Base-by-base conservation (phyloP, 192 early-diverging fungal species). In the Phlyctochytrium arcticum region DNA sequence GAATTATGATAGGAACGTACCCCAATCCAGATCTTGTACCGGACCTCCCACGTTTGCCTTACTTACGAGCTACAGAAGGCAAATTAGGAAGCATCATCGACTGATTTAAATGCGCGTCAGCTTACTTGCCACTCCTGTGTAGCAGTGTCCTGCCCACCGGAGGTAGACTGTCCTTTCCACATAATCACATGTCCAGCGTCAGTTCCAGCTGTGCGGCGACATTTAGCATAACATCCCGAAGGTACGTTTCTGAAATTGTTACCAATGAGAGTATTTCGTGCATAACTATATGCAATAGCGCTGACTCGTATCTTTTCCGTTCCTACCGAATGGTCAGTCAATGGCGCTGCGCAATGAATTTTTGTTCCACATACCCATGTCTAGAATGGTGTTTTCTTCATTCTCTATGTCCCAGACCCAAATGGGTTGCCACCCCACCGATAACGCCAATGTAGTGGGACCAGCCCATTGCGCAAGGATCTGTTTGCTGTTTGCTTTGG, bases 351-450 rank as follows among this genome's bases (percentile, higher is more conserved):
- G 17, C 31, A 15, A 12, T 32, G 32, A 7, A 23, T 15, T 12
- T 33, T 23, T 44, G 5, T 42, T 54, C 62, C 62, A 15, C 50
- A 33, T n/a, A n/a, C n/a, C 1, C 17, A 59, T 48, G 49, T 8
- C 27, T 3, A 68, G 57, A 24, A 54, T 33, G 23, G 39, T 49
- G 64, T 58, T 82, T 59, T 82, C 80, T 59, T 79, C 80, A 36
- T 78, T 76, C 56, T 55, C 68, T 27, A 75, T 50, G 53, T 82
- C 80, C 66, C 72, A 62, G 9, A 82, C 71, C 19, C 76, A 42
- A 35, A 75, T 67, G 21, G 67, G 64, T 3, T 48, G 47, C 9
- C 68, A 48, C 36, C 72, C 70, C 21, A 75, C 48, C 1, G 66
- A 57, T 6, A 73, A 62, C 7, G 76, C 80, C 3, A 82, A 35